These are phyloP conservation scores for Sporothrix mexicana DNA, from an alignment of 2,329 filamentous ascomycete genomes.

Conservation along the genomic window DNA sequence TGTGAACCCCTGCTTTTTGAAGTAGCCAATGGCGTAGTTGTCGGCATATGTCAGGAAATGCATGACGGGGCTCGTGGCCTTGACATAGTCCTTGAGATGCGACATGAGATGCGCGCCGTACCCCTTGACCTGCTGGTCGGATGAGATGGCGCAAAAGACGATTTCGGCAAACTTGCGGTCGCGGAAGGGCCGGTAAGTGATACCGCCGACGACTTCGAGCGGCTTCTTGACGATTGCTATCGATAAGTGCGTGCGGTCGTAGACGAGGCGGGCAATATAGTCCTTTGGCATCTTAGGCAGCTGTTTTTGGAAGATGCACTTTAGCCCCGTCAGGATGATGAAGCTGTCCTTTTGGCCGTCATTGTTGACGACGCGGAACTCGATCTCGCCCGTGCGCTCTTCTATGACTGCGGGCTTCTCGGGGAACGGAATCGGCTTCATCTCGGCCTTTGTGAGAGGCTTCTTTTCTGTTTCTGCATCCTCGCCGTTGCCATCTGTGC, in stretches of 20 bases:
- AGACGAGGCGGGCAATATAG: constrained; percentile 96
- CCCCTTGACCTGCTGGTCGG: constrained; percentile 97
- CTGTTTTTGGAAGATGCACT: constrained; percentile 98
- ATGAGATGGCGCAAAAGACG: constrained; percentile 97
- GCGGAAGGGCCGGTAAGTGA: constrained; percentile 95
- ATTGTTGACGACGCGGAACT: constrained; percentile 98
- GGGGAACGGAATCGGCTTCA: constrained; percentile 79
- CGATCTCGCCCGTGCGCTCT: constrained; percentile 91
- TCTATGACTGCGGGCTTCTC: constrained; percentile 95
- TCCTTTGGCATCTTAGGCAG: constrained; percentile 99
- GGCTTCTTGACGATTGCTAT: constrained; percentile 98
- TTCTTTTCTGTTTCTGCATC: background rate
- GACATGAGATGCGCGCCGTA: constrained; percentile 98
- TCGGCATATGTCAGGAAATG: constrained; percentile 98
- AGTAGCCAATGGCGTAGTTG: constrained; percentile 98
- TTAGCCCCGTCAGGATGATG: constrained; percentile 93
- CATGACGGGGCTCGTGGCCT: constrained; percentile 95
- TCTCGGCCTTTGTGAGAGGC: constrained; percentile 37
- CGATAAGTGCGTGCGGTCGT: constrained; percentile 93
- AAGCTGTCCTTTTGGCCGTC: constrained; percentile 85
- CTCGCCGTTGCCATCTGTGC: too few species aligned
- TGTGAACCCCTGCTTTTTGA: constrained; percentile 98
- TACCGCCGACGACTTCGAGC: constrained; percentile 92
- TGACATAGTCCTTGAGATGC: constrained; percentile 97
- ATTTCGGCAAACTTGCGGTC: constrained; percentile 94